phyloP scores from a whole-genome alignment of 2,329 filamentous ascomycete species.

The Ascochyta clinopodiicola region DNA sequence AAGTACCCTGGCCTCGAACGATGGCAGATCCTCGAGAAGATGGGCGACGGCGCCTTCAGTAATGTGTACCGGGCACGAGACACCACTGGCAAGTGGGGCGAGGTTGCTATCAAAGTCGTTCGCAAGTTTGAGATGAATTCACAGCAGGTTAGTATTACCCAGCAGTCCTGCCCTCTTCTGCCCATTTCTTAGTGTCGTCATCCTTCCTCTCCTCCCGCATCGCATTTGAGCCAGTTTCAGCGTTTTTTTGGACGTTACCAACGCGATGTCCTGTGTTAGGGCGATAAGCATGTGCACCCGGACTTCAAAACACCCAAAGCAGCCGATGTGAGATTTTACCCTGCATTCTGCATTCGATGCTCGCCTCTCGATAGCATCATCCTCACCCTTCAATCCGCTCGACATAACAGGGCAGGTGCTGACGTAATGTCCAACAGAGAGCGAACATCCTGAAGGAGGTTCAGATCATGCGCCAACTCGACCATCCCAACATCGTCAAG shows the following conservation, averaged over 20 bases:
- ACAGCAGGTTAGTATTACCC: constrained; percentile 81
- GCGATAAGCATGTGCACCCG: constrained; percentile 90
- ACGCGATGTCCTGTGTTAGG: constrained; percentile 66
- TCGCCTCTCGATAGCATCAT: constrained; percentile 40
- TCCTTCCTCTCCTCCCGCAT: constrained; percentile 37
- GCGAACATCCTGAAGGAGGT: constrained; percentile 99
- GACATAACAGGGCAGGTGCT: constrained; percentile 45
- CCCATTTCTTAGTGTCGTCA: constrained; percentile 40
- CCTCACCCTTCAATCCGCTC: constrained; percentile 23
- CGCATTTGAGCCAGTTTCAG: constrained; percentile 24
- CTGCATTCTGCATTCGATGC: constrained; percentile 31
- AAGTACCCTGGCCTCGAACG: constrained; percentile 83
- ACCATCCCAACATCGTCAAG: constrained; percentile 95
- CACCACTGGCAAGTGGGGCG: constrained; percentile 70
- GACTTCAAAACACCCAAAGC: constrained; percentile 92
- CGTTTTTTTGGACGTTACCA: constrained; percentile 54
- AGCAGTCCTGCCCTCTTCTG: constrained; percentile 32
- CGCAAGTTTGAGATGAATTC: constrained; percentile 99
- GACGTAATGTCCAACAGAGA: constrained; percentile 66
- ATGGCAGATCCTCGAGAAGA: constrained; percentile 90
- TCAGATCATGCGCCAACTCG: constrained; percentile 95
- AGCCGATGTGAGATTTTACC: constrained; percentile 81
- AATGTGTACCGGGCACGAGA: constrained; percentile 95
- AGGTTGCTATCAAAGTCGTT: constrained; percentile 98
- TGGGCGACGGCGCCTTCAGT: constrained; percentile 98